Conservation (phyloP, 805 yeast genomes). For the Scheffersomyces ergatensis region DNA sequence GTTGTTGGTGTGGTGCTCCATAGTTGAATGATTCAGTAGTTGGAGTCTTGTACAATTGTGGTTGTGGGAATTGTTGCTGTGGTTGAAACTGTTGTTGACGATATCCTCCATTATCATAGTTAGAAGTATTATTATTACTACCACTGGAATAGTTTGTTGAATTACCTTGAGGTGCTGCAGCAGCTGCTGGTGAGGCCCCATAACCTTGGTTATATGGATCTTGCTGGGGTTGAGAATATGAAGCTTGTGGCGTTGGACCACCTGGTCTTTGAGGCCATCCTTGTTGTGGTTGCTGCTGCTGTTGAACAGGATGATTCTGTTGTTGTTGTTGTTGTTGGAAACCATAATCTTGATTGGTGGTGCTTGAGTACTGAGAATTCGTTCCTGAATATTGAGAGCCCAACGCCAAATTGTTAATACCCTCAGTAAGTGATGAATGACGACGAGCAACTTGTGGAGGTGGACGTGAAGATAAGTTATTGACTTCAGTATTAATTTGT, state of each 20-base stretch:
- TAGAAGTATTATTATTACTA: neutral
- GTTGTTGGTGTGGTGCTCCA: conserved; percentile 1
- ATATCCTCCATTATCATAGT: neutral
- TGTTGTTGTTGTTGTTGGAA: neutral
- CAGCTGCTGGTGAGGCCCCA: neutral
- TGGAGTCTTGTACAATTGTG: conserved; percentile 2
- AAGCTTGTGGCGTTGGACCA: neutral
- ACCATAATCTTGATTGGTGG: neutral
- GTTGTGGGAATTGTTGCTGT: conserved; percentile 5
- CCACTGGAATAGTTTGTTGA: neutral
- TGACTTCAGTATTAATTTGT: neutral
- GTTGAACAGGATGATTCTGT: neutral
- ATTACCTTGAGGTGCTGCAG: neutral
- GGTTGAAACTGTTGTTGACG: too few species aligned
- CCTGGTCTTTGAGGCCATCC: neutral
- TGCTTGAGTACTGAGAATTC: too few species aligned
- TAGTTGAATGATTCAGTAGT: neutral
- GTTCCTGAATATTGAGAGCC: neutral
- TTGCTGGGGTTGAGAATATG: neutral
- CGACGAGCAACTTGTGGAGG: neutral
- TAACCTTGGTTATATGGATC: neutral
- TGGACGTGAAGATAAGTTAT: neutral
- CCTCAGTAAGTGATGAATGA: conserved; percentile 2
- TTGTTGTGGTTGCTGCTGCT: neutral
- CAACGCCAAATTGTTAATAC: conserved; percentile 5